Evolutionary conservation across 805 yeast genomes (phyloP), one percentile per base, ranked within the genome.

Genomic region (Saitoella complicata): DNA sequence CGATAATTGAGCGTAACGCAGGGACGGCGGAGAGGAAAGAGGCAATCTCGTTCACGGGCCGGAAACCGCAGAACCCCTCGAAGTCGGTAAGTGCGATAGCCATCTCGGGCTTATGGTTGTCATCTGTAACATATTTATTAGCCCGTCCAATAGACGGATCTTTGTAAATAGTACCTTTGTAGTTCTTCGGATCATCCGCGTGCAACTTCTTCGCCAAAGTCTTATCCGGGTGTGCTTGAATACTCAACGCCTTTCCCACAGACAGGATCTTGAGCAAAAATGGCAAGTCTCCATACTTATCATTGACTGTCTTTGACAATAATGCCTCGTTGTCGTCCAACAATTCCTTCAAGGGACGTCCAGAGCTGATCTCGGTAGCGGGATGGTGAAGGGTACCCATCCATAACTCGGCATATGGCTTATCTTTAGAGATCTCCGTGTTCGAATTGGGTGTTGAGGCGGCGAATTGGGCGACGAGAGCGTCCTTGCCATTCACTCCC

Each of bases 51-150:
- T 68, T 71, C 56, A 87, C 72, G 13, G 98, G 98, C 60, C 91
- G 80, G 69, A 91, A 91, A 0, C 98, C 98, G 65, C 98, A 91
- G 66, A 91, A 88, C 0, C 96, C 97, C 68, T 91, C 97, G 56
- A 91, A 91, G 49, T 76, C 83, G 21, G 97, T 87, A 44, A 91
- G 78, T 6, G 98, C 98, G 58, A 91, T 76, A 42, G 98, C 97
- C 98, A 91, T 91, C 64, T 91, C 98, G n/a, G 98, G 98, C 69
- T 91, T 91, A 66, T 91, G 98, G 68, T 91, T 91, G 61, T 80
- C 94, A 66, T 91, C 98, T 3, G 97, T 51, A 21, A 21, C 21
- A 21, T 21, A 21, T 21, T 21, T 21, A 21, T 21, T 21, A 21
- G 21, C 3, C 10, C 10, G 2, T 33, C 10, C 11, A 33, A 11